A percentile compares a stretch with the other conserved stretches of the same genome.
phyloP scores from a whole-genome alignment of 148 eudicot species.

The Rhododendron mucronatum region DNA sequence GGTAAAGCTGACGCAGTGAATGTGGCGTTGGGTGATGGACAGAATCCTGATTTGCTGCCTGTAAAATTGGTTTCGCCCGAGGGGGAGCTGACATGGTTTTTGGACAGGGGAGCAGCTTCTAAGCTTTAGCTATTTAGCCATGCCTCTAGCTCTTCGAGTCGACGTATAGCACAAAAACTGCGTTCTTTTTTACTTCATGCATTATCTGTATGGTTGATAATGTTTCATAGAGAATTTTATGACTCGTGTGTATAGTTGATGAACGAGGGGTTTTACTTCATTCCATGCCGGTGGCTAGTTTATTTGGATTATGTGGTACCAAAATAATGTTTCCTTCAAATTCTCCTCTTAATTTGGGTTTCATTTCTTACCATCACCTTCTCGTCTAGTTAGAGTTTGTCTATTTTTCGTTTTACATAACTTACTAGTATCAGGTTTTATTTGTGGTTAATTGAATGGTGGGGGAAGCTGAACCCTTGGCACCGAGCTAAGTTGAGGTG shows the following conservation, averaged over 20 bases:
- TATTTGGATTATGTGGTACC: neutral
- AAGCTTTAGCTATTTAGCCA: slow-evolving; percentile 24
- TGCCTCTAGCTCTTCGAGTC: neutral
- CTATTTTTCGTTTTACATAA: neutral
- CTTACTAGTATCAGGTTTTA: neutral
- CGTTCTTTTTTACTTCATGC: too few species aligned
- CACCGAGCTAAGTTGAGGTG: neutral
- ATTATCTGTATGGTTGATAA: neutral
- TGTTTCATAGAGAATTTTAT: neutral
- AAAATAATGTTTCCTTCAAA: neutral
- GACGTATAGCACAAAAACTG: too few species aligned
- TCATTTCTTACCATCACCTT: neutral
- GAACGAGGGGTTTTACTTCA: neutral
- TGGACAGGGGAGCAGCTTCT: slow-evolving; percentile 50
- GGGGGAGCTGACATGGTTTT: slow-evolving; percentile 44
- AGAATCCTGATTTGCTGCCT: slow-evolving; percentile 28
- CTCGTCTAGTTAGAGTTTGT: neutral
- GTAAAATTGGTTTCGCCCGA: slow-evolving; percentile 44
- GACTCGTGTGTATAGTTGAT: neutral
- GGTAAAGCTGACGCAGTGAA: slow-evolving; percentile 40
- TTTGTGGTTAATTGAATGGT: neutral
- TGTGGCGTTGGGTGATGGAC: slow-evolving; percentile 28
- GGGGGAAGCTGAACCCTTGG: neutral
- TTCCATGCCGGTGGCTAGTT: neutral
- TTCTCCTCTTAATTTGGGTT: neutral